phyloP scores from a whole-genome alignment of 192 early-diverging fungal genomes.

The Coemansia sp. region DNA sequence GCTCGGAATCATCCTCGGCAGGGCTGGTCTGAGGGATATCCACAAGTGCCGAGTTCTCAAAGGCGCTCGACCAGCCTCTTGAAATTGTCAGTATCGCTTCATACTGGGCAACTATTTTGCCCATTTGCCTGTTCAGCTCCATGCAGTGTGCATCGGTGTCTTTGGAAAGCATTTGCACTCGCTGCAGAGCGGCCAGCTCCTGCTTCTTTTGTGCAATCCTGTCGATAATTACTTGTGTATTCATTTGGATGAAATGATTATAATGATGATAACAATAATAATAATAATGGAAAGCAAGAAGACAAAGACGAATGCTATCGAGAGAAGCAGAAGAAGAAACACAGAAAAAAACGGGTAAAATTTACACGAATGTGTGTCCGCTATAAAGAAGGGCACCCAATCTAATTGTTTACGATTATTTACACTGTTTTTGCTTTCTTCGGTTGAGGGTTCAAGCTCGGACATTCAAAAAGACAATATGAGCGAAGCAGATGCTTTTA shows the following conservation, averaged over 20 bases:
- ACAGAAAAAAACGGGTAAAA: no score
- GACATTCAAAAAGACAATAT: no score
- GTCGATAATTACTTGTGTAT: conserved; percentile 42
- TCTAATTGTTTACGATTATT: neutral
- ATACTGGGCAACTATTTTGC: conserved; percentile 50
- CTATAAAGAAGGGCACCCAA: no score
- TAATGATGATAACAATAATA: neutral
- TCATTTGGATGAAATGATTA: conserved; percentile 17
- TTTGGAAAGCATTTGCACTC: conserved; percentile 43
- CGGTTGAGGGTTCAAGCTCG: no score
- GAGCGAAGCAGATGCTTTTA: neutral
- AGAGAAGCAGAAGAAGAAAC: conserved; percentile 2
- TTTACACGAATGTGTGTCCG: no score
- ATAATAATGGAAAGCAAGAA: neutral
- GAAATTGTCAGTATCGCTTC: conserved; percentile 42
- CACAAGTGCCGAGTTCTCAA: conserved; percentile 50
- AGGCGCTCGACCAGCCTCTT: conserved; percentile 48
- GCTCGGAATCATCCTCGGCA: conserved; percentile 46
- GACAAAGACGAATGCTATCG: neutral
- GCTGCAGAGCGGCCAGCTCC: conserved; percentile 48
- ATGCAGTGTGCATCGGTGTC: conserved; percentile 48
- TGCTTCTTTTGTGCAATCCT: conserved; percentile 50
- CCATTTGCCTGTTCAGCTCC: conserved; percentile 55
- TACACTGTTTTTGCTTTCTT: neutral
- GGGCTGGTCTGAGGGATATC: conserved; percentile 40